Conservation (phyloP, 2,329 filamentous ascomycete species). For the Colletotrichum navitas region DNA sequence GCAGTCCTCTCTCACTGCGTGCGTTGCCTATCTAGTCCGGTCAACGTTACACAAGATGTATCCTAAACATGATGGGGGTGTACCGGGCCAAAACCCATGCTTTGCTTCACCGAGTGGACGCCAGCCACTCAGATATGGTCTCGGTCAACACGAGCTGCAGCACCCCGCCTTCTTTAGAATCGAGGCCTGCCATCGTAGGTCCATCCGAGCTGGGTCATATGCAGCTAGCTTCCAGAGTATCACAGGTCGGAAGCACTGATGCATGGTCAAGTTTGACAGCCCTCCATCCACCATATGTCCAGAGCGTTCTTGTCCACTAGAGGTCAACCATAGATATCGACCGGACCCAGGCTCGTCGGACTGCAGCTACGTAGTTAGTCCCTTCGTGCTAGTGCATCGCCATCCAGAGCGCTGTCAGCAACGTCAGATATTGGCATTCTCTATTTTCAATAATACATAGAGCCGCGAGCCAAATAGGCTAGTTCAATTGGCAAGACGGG, state of each 20-base stretch:
- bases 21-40: neutral
- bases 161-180: constrained; percentile 34
- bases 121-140: constrained; percentile 30
- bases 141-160: constrained; percentile 36
- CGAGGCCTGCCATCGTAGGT: constrained; percentile 30
- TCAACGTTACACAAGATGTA: constrained; percentile 29
- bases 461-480: neutral
- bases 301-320: constrained; percentile 1
- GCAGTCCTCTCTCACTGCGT: neutral
- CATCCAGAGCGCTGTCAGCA: constrained; percentile 5
- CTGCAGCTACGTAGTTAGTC: constrained; percentile 23
- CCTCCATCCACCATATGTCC: constrained; percentile 14
- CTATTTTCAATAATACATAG: constrained; percentile 27
- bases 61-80: constrained; percentile 15
- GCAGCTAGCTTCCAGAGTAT: constrained; percentile 31
- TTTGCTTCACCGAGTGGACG: constrained; percentile 36
- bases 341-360: constrained; percentile 31
- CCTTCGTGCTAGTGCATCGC: constrained; percentile 19
- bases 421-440: neutral
- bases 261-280: constrained; percentile 18
- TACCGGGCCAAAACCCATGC: constrained; percentile 24
- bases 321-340: constrained; percentile 20
- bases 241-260: constrained; percentile 17
- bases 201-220: constrained; percentile 14
- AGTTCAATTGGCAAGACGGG: neutral